Evolutionary conservation across 1,139 yeast species (phyloP), one percentile per base, ranked within the genome.

Genomic region (Zygoascus sp.): DNA sequence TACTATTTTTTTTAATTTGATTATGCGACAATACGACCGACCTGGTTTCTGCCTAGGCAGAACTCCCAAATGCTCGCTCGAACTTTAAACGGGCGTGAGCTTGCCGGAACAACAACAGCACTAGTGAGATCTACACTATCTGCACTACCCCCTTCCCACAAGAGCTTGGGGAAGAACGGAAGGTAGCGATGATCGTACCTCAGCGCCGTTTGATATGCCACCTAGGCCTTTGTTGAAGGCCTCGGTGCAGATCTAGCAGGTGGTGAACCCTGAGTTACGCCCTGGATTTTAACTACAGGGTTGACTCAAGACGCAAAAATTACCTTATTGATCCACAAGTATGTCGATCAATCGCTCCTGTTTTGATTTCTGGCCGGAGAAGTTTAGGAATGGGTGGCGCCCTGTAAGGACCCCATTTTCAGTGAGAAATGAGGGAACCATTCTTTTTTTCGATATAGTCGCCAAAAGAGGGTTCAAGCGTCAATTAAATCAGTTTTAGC

Each of bases 231-330:
- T n/a, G n/a, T n/a, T n/a, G n/a, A n/a, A n/a, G 3, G 34, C 34
- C 8, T n/a, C 13, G 34, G 15, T 30, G 34, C 34, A 30, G 34
- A 30, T 30, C 34, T 15, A 30, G 7, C 34, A 30, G 34, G 34
- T 30, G 34, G 17, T 30, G 34, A 30, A 30, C 34, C 34, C 34
- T 30, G 34, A 30, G 17, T 9, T 3, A 30, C 34, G 34, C 34
- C 34, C 34, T 30, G 34, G n/a, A 30, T 30, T 30, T n/a, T 25
- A 25, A 10, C 25, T 9, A 22, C 25, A 10, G n/a, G n/a, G 34
- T 11, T 30, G 34, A 11, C n/a, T 13, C 11, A 3, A 3, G 17
- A n/a, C 34, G 34, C 17, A 30, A 30, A 30, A 7, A 30, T 30
- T 30, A 13, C 34, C 34, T 4, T 15, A 4, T 30, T 30, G 6